Base-by-base conservation (phyloP, 2,329 filamentous ascomycete species). In the Sclerotinia spermophila region DNA sequence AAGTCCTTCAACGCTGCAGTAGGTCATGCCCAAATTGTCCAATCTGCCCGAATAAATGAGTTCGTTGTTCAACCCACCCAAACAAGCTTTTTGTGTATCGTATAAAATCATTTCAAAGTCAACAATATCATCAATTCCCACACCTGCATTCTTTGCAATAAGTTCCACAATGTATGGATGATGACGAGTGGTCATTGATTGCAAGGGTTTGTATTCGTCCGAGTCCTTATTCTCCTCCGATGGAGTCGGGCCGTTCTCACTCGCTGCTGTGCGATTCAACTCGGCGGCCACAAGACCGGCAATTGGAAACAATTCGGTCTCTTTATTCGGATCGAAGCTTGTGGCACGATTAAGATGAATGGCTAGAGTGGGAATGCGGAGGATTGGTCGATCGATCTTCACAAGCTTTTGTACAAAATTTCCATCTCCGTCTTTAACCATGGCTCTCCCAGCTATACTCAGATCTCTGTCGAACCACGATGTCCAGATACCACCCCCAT, bases 71-170 rank as follows among this genome's bases (percentile, higher is more conserved):
- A 99, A 83, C 48, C 96, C 96, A 71, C 96, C 96, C 24, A 99
- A 87, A 79, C 90, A 92, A 0, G 94, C 89, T 79, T 95, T 92
- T 79, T 99, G 96, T 15, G 94, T 96, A 80, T 99, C 96, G 82
- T 97, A 99, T 56, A 99, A 89, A n/a, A 97, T 88, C 77, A 97
- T 88, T 83, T 99, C 96, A 77, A 99, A 99, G 82, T 99, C 96
- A 64, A 96, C 84, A 27, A 99, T 86, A 72, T 94, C 89, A 4
- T 88, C 83, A 0, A 91, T 85, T 27, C 87, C 82, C 45, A 92
- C 90, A 10, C 87, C 91, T 2, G 92, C 91, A 78, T 97, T 89
- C 48, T 89, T 84, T 42, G 96, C 94, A 75, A 99, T 90, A 59
- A 97, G 84, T 73, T 96, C 89, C 71, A 99, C 86, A 71, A 99